phyloP scores from a whole-genome alignment of 768 basidiomycete species.

The Boletellus sp. region DNA sequence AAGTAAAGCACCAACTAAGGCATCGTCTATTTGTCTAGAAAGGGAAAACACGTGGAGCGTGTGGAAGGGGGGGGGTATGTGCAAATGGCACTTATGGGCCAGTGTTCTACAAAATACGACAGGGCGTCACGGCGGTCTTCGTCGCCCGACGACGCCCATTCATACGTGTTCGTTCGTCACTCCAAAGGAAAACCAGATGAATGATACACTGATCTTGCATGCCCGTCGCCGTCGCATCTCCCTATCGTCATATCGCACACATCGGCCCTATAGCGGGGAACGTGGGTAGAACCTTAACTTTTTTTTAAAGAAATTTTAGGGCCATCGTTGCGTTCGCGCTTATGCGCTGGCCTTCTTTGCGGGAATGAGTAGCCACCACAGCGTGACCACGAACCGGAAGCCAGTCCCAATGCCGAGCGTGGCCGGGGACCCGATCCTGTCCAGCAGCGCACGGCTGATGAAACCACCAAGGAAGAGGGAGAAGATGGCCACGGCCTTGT shows the following conservation, averaged over 20 bases:
- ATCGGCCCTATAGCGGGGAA: background rate
- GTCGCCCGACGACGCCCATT: too few relatives aligned
- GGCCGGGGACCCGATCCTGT: conserved; percentile 54
- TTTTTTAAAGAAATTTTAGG: too few relatives aligned
- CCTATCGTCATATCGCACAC: background rate
- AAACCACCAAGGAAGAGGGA: conserved; percentile 80
- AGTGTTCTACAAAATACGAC: too few relatives aligned
- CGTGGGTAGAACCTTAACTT: too few relatives aligned
- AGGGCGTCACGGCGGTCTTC: too few relatives aligned
- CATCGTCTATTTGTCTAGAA: too few relatives aligned
- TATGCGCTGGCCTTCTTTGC: conserved; percentile 14
- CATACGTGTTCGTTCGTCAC: too few relatives aligned
- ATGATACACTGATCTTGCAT: background rate
- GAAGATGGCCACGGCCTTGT: conserved; percentile 61
- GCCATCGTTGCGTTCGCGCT: background rate
- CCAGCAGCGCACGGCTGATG: conserved; percentile 54
- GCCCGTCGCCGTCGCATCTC: background rate
- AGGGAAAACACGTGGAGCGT: too few relatives aligned
- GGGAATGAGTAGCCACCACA: conserved; percentile 67
- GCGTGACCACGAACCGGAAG: conserved; percentile 54
- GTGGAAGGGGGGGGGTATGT: too few relatives aligned
- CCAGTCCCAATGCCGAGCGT: conserved; percentile 67
- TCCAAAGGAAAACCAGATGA: too few relatives aligned
- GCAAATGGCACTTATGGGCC: too few relatives aligned
- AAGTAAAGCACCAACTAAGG: too few relatives aligned